A percentile compares a stretch with the other conserved stretches of the same genome.
phyloP scores from a whole-genome alignment of 164 flowering plant species.

The Santalum album region DNA sequence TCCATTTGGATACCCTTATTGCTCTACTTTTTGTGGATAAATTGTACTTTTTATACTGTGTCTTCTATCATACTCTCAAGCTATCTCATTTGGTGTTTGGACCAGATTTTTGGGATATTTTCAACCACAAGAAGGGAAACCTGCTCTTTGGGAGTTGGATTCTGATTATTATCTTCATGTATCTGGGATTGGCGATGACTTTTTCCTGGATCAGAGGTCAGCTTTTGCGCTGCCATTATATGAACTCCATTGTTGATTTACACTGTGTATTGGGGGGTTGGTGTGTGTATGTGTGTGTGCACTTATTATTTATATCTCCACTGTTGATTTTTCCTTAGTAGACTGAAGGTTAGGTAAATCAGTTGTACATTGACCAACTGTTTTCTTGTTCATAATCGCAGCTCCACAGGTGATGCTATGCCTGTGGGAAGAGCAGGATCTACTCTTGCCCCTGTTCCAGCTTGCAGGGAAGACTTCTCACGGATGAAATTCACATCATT shows the following conservation, averaged over 20 bases:
- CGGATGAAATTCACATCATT: constrained; percentile 81
- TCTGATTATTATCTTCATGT: constrained; percentile 97
- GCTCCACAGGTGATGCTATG: constrained; percentile 26
- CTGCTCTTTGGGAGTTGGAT: constrained; percentile 98
- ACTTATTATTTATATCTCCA: not conserved
- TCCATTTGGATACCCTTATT: not conserved
- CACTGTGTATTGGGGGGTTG: not conserved
- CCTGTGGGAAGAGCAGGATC: constrained; percentile 21
- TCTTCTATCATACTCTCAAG: not conserved
- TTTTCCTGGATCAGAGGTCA: constrained; percentile 42
- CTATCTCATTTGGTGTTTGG: not conserved
- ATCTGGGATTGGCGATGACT: constrained; percentile 75
- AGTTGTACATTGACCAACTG: too few relatives aligned
- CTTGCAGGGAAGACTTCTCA: constrained; percentile 79
- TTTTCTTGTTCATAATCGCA: constrained; percentile 17
- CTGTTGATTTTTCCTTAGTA: not conserved
- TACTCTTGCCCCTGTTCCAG: constrained; percentile 67
- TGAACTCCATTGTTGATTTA: not conserved
- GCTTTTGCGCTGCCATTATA: not conserved
- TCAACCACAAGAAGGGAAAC: constrained; percentile 90
- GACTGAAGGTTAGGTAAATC: too few relatives aligned
- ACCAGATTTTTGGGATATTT: constrained; percentile 93
- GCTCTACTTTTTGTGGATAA: not conserved
- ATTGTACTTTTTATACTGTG: not conserved
- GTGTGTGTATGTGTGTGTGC: not conserved